Evolutionary conservation across 495 filamentous ascomycete genomes (phyloP), one percentile per base, ranked within the genome.

Genomic region (Talaromyces liani): DNA sequence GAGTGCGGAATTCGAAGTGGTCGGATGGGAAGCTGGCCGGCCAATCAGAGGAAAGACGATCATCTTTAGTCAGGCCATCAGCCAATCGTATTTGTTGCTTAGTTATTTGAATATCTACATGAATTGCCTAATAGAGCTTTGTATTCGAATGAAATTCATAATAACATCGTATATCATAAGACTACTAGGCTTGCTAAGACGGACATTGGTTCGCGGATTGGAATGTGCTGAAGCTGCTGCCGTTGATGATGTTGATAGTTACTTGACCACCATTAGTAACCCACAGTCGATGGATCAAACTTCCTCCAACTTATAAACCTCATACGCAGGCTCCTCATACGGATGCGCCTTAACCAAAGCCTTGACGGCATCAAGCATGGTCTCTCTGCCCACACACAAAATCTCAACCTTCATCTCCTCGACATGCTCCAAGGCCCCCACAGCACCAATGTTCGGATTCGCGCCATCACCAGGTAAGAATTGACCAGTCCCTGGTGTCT

Each of bases 251-350:
- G 14, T 39, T 14, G 34, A 39, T 39, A 39, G 25, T 4, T 27
- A 27, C 36, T 41, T 4, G 12, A 41, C 36, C 36, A 41, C 4
- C 12, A n/a, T n/a, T n/a, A n/a, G n/a, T n/a, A n/a, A n/a, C n/a
- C n/a, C n/a, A n/a, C n/a, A n/a, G n/a, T n/a, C n/a, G n/a, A n/a
- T n/a, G n/a, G n/a, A 64, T 77, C 72, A 90, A 65, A 90, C 82
- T 76, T 88, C 81, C 73, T 93, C 88, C 68, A 91, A 69, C 72
- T 82, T 88, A 73, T 83, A 87, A 25, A 92, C 89, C 64, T 88
- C 83, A 79, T 93, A 93, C 1, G 85, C 81, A 14, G 84, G 82
- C 69, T 89, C 87, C 68, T 92, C 90, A 69, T 93, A 93, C 25
- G 90, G 91, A 82, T 93, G 90, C 24, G 85, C 82, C 67, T 86